Base-by-base conservation (phyloP, 495 filamentous ascomycete genomes). In the Delitschia confertaspora region DNA sequence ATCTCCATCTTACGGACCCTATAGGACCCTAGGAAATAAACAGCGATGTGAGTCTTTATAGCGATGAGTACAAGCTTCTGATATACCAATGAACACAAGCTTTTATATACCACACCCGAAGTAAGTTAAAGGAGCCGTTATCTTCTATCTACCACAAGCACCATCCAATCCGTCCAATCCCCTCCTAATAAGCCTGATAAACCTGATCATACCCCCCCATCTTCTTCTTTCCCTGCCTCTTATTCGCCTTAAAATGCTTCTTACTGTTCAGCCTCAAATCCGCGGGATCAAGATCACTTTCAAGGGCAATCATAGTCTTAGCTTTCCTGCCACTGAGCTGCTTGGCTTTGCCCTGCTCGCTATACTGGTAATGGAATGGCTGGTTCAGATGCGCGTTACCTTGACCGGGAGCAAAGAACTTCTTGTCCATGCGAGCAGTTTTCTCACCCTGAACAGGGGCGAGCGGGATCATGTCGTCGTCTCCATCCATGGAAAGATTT, bases 171-270 rank as follows among this genome's bases (percentile, higher is more conserved):
- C n/a, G n/a, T n/a, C n/a, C n/a, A n/a, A n/a, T n/a, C n/a, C n/a
- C n/a, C n/a, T n/a, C n/a, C n/a, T n/a, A n/a, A n/a, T n/a, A n/a
- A n/a, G n/a, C n/a, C 33, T 35, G 21, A 16, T 35, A 13, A 35
- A n/a, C 16, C n/a, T n/a, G n/a, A 18, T 67, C 67, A 52, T 67
- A 59, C 58, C 52, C 61, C 60, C 36, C 60, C 66, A 56, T 74
- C 74, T 47, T 63, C 68, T 79, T 64, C 69, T 79, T 75, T 31
- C 56, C 34, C 48, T 32, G 50, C 49, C 37, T 42, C 53, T 64
- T 78, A 41, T 81, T 78, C 6, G 72, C 80, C 69, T 96, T 96
- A 65, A 86, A 95, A 63, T 96, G 93, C 68, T 95, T 96, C 76
- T 99, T 99, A 19, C 82, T 77, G 5, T 69, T 71, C 55, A 69